Evolutionary conservation across 139 green algal genomes (phyloP), one percentile per base, ranked within the genome.

Genomic region (Volvox reticuliferus): DNA sequence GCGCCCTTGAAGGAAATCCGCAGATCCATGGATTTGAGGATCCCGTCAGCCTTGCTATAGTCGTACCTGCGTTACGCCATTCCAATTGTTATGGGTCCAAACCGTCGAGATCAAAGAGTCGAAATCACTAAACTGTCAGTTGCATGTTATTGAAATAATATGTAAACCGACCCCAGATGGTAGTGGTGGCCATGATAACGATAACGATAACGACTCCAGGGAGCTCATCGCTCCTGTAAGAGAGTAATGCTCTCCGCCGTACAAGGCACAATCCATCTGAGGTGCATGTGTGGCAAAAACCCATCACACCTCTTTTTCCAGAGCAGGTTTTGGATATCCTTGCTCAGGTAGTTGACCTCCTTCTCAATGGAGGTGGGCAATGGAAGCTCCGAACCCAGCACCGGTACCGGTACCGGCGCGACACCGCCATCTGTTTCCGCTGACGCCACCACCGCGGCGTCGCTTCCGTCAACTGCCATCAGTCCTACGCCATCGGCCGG

Each of bases 11-110:
- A 86, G 26, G 85, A 93, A 36, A 94, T 92, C 1, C 87, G 65
- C 1, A 97, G 36, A 30, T 95, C 95, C 80, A 98, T 71, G 14
- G 30, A 62, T 0, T 89, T 76, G 17, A 98, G 94, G 44, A 97
- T 91, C 1, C 28, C 87, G 89, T 98, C 96, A 0, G 97, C 92
- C 13, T 37, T 61, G 9, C 20, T 71, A 80, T 98, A 99, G 87
- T 98, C 93, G 75, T 97, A 98, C 44, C 69, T 92, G 75, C 50
- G 18, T 19, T 35, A 18, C 14, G 24, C 67, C 22, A 55, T 55
- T 55, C 44, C 44, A 55, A 55, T 14, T 55, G 9, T 14, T 5
- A 55, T 55, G 44, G 44, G 44, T 55, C 44, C 44, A 55, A 55
- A 55, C 5, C 44, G 44, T n/a, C n/a, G n/a, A 5, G 9, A 5